Percentiles rank a stretch among this genome's conserved stretches.
Evolutionary conservation across 345 rosid genomes (phyloP).

Genomic region (Carallia brachiata): DNA sequence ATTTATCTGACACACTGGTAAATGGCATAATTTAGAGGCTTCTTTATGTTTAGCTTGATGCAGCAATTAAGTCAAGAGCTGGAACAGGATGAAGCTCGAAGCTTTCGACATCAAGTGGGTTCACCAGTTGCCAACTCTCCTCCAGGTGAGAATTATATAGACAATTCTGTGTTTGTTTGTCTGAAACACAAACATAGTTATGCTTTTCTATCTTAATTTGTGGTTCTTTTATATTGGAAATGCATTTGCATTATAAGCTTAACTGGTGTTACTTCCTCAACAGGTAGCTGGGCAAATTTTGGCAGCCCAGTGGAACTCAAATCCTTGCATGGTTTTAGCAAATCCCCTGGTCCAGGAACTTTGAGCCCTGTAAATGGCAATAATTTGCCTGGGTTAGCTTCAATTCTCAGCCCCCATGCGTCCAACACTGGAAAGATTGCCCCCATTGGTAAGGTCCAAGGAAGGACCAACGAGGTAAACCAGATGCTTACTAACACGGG

Average conservation of each 20-base stretch:
- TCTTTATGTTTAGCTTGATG: slow-evolving; percentile 46
- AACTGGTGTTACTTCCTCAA: slow-evolving; percentile 11
- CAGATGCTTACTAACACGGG: slow-evolving; percentile 38
- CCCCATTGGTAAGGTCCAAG: slow-evolving; percentile 47
- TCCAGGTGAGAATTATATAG: slow-evolving; percentile 26
- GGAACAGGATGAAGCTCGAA: slow-evolving; percentile 59
- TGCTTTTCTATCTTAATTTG: slow-evolving; percentile 12
- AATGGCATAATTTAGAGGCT: not conserved
- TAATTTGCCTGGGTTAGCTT: slow-evolving; percentile 60
- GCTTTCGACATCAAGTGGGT: slow-evolving; percentile 45
- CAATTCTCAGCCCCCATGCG: slow-evolving; percentile 41
- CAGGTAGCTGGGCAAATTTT: slow-evolving; percentile 59
- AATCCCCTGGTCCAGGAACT: slow-evolving; percentile 41
- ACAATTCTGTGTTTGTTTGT: not conserved
- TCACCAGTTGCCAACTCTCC: slow-evolving; percentile 61
- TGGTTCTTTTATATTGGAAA: not conserved
- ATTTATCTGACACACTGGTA: not conserved
- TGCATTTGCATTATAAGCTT: slow-evolving; percentile 9
- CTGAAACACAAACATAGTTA: slow-evolving; percentile 13
- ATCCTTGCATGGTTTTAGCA: slow-evolving; percentile 41
- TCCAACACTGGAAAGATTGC: slow-evolving; percentile 27
- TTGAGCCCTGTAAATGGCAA: slow-evolving; percentile 45
- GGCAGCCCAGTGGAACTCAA: slow-evolving; percentile 54
- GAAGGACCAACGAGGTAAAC: slow-evolving; percentile 35
- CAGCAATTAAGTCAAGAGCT: slow-evolving; percentile 55